phyloP scores from a whole-genome alignment of 305 asterid genomes.

The Fraxinus greggii region DNA sequence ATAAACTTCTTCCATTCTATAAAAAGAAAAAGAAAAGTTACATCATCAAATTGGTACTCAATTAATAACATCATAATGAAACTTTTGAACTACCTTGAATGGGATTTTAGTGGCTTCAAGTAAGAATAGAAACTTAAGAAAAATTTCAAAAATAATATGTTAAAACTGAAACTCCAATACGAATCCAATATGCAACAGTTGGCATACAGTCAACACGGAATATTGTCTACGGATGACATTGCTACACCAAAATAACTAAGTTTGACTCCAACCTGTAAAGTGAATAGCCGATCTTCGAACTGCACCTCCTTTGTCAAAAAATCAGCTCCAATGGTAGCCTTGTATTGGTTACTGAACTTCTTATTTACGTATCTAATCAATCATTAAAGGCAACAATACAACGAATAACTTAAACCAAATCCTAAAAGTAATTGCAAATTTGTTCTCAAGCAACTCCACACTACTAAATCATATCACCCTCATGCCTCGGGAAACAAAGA shows the following conservation, averaged over 20 bases:
- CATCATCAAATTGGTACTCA: neutral
- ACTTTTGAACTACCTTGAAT: neutral
- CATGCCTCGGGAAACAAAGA: slow-evolving; percentile 11
- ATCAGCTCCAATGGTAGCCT: slow-evolving; percentile 82
- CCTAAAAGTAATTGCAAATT: neutral
- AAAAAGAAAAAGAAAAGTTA: neutral
- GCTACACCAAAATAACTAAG: neutral
- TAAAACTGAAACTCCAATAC: neutral
- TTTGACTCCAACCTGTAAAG: slow-evolving; percentile 55
- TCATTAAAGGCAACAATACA: slow-evolving; percentile 41
- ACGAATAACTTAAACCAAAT: slow-evolving; percentile 15
- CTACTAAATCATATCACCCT: neutral
- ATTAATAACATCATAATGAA: neutral
- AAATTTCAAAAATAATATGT: neutral
- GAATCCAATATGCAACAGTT: neutral
- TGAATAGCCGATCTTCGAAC: slow-evolving; percentile 70
- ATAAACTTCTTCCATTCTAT: neutral
- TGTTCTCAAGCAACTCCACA: neutral
- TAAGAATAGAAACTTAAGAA: neutral
- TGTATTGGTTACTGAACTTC: slow-evolving; percentile 79
- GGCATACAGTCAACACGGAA: neutral
- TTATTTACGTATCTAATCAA: slow-evolving; percentile 63
- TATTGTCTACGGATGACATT: neutral
- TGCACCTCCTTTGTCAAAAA: slow-evolving; percentile 76
- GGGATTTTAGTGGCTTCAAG: neutral